phyloP scores from a whole-genome alignment of 2,329 filamentous ascomycete genomes.

The Domatiomyces catenatus region DNA sequence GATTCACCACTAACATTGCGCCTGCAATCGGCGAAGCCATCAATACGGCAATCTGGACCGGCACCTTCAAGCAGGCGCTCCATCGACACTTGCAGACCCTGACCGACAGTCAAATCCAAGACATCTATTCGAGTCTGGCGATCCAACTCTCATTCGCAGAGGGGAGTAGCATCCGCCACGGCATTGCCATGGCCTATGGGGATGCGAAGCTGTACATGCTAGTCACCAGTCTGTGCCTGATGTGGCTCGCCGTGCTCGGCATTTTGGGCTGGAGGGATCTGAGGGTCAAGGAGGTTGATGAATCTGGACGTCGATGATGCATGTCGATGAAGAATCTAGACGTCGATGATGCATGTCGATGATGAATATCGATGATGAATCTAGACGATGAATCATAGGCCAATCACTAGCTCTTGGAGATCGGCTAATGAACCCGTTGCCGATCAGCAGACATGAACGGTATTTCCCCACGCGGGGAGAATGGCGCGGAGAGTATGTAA shows the following conservation, averaged over 20 bases:
- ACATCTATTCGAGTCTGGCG: conserved; percentile 39
- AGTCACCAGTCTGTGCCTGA: conserved; percentile 18
- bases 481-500: neutral
- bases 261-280: neutral
- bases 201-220: conserved; percentile 32
- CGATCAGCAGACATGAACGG: too few species aligned
- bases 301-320: too few species aligned
- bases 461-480: neutral
- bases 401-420: too few species aligned
- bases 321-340: too few species aligned
- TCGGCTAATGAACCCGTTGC: too few species aligned
- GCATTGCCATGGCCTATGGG: conserved; percentile 33
- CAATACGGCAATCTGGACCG: conserved; percentile 23
- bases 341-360: too few species aligned
- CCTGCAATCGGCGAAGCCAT: conserved; percentile 21
- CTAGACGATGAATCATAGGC: too few species aligned
- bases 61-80: conserved; percentile 25
- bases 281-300: neutral
- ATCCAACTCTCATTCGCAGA: conserved; percentile 36
- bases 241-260: neutral
- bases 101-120: conserved; percentile 13
- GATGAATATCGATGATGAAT: too few species aligned
- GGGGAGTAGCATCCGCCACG: conserved; percentile 27
- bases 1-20: conserved; percentile 21
- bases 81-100: conserved; percentile 26